Evolutionary conservation across 371 early-diverging fungal genomes (phyloP).

Genomic region (Mortierella sp.): DNA sequence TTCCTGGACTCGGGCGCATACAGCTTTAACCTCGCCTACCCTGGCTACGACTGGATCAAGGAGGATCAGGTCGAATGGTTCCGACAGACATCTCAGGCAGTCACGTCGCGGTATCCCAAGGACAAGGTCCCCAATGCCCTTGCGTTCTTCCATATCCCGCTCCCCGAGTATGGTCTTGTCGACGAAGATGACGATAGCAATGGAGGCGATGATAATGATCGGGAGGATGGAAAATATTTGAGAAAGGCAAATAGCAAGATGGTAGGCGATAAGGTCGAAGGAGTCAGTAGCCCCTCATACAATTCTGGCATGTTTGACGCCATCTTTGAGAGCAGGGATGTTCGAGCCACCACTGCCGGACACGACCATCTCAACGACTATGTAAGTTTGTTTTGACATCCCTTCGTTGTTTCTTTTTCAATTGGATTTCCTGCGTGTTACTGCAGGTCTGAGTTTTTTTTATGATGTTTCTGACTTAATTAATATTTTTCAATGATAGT

Average conservation of each 20-base stretch:
- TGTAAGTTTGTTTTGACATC: constrained; percentile 28
- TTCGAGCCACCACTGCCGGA: constrained; percentile 58
- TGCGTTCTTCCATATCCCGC: constrained; percentile 68
- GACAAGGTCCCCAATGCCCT: constrained; percentile 61
- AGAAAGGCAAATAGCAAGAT: constrained; percentile 14
- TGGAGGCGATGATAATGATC: constrained; percentile 14
- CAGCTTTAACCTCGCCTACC: constrained; percentile 52
- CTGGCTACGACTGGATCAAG: constrained; percentile 61
- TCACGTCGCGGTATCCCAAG: constrained; percentile 38
- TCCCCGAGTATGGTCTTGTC: constrained; percentile 57
- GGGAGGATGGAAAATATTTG: not conserved
- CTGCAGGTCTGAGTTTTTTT: no score
- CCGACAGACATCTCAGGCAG: constrained; percentile 39
- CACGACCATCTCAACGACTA: constrained; percentile 70
- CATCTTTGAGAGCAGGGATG: constrained; percentile 48
- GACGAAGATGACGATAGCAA: constrained; percentile 40
- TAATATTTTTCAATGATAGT: constrained; percentile 29
- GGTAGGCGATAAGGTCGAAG: constrained; percentile 61
- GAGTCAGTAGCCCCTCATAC: constrained; percentile 54
- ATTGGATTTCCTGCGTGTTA: no score
- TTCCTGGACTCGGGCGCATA: constrained; percentile 67
- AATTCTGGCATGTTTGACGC: constrained; percentile 58
- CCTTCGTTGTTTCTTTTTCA: not conserved
- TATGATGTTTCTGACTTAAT: not conserved
- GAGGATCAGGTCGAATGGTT: constrained; percentile 68